A percentile compares a stretch with the other conserved stretches of the same genome.
phyloP scores from a whole-genome alignment of 2,329 filamentous ascomycete species.

The Cytospora paraplurivora region DNA sequence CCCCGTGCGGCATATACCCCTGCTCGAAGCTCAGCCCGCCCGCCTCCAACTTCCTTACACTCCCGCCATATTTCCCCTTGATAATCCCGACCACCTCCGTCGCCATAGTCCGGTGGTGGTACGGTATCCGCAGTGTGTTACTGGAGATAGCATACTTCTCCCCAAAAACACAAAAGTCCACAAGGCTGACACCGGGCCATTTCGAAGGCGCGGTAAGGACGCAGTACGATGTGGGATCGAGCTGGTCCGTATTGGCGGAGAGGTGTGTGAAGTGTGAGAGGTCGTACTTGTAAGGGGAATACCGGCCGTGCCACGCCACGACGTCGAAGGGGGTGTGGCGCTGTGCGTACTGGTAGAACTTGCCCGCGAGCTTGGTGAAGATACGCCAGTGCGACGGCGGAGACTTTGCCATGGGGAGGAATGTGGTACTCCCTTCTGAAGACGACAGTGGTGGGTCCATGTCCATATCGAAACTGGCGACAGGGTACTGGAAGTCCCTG shows the following conservation, averaged over 20 bases:
- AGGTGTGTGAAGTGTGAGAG: slow-evolving; percentile 57
- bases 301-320: slow-evolving; percentile 67
- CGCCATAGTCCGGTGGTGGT: slow-evolving; percentile 60
- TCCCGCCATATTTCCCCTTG: slow-evolving; percentile 36
- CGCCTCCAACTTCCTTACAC: slow-evolving; percentile 34
- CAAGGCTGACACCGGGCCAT: slow-evolving; percentile 53
- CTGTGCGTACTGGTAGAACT: slow-evolving; percentile 60
- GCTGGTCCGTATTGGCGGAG: slow-evolving; percentile 61
- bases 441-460: slow-evolving; percentile 9
- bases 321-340: slow-evolving; percentile 67
- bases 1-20: slow-evolving; percentile 37
- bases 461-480: slow-evolving; percentile 51
- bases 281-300: slow-evolving; percentile 54
- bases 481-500: slow-evolving; percentile 64
- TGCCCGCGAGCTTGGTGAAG: slow-evolving; percentile 61
- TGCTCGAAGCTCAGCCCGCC: slow-evolving; percentile 38
- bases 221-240: slow-evolving; percentile 63
- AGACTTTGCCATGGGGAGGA: neutral
- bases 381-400: slow-evolving; percentile 37
- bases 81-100: slow-evolving; percentile 54
- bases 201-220: slow-evolving; percentile 61
- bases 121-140: slow-evolving; percentile 54
- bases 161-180: slow-evolving; percentile 66
- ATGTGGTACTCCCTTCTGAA: slow-evolving; percentile 15
- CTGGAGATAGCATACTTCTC: slow-evolving; percentile 63